These are phyloP conservation scores for Plenodomus tracheiphilus DNA, from an alignment of 2,329 filamentous ascomycete genomes.

Conservation along the genomic window DNA sequence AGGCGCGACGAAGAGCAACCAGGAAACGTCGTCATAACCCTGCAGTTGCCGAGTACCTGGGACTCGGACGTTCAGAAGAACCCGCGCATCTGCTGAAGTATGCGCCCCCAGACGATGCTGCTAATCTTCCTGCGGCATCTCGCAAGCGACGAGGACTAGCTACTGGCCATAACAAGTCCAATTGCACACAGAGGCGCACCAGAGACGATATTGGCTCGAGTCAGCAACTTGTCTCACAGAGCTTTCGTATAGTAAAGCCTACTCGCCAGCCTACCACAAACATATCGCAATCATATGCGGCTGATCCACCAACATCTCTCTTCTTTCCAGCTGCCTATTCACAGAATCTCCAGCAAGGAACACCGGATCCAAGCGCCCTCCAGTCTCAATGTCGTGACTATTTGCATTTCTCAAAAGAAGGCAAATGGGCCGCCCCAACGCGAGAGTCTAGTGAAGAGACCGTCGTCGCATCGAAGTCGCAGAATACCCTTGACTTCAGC, in stretches of 20 bases:
- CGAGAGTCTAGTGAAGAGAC: too few species aligned
- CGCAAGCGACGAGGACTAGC: constrained; percentile 17
- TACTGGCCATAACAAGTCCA: neutral
- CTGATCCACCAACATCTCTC: neutral
- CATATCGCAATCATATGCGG: neutral
- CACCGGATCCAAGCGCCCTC: too few species aligned
- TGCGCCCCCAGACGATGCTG: constrained; percentile 9
- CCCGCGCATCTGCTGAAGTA: constrained; percentile 21
- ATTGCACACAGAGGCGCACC: neutral
- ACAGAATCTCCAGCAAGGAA: neutral
- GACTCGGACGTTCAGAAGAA: constrained; percentile 21
- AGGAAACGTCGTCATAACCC: constrained; percentile 22
- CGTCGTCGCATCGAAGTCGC: neutral
- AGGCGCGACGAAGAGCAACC: constrained; percentile 5
- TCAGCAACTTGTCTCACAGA: constrained; percentile 18
- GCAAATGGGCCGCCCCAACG: too few species aligned
- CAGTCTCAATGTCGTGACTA: too few species aligned
- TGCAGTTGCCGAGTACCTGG: constrained; percentile 34
- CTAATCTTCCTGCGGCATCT: constrained; percentile 3
- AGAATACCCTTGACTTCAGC: neutral
- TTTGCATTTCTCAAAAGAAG: too few species aligned
- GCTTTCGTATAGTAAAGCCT: constrained; percentile 17
- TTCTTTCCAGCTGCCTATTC: neutral
- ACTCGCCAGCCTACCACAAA: neutral
- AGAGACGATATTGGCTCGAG: constrained; percentile 2